A percentile compares a stretch with the other conserved stretches of the same genome.
Evolutionary conservation across 345 rosid species (phyloP).

Genomic region (Syzygium jambos): DNA sequence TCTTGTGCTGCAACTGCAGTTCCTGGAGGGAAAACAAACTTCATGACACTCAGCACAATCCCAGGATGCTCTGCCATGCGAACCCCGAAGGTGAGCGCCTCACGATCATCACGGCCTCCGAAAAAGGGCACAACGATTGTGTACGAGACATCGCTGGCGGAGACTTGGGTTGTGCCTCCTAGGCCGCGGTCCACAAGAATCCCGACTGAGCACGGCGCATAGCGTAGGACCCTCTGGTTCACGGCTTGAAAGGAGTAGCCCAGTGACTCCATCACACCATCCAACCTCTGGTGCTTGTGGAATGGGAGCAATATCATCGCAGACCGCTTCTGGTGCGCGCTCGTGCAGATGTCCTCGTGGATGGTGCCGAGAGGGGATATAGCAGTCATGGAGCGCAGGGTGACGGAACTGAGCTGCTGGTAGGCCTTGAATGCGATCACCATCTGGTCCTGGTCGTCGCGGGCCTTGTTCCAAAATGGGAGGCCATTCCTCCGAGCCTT

Average conservation of each 20-base stretch:
- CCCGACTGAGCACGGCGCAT: conserved; percentile 69
- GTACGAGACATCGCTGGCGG: conserved; percentile 52
- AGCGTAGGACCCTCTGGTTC: conserved; percentile 33
- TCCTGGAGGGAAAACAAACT: conserved; percentile 15
- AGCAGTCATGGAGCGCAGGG: conserved; percentile 72
- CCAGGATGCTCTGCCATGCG: conserved; percentile 66
- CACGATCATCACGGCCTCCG: conserved; percentile 45
- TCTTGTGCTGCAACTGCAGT: not conserved
- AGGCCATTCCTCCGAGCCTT: conserved; percentile 64
- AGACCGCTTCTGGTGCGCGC: conserved; percentile 48
- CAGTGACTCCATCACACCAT: conserved; percentile 53
- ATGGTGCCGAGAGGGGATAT: conserved; percentile 47
- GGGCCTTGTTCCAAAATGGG: conserved; percentile 58
- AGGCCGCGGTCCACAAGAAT: conserved; percentile 71
- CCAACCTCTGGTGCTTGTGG: conserved; percentile 56
- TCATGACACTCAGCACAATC: conserved; percentile 33
- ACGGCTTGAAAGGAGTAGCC: conserved; percentile 39
- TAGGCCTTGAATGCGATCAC: conserved; percentile 62
- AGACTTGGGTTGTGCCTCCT: conserved; percentile 57
- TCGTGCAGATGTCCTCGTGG: conserved; percentile 56
- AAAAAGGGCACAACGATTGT: conserved; percentile 26
- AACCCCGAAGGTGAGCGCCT: conserved; percentile 48
- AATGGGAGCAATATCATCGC: conserved; percentile 56
- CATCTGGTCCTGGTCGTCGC: conserved; percentile 34
- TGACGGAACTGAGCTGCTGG: conserved; percentile 53